Evolutionary conservation across 768 basidiomycete species (phyloP), one percentile per base, ranked within the genome.

Genomic region (Boletales sp.): DNA sequence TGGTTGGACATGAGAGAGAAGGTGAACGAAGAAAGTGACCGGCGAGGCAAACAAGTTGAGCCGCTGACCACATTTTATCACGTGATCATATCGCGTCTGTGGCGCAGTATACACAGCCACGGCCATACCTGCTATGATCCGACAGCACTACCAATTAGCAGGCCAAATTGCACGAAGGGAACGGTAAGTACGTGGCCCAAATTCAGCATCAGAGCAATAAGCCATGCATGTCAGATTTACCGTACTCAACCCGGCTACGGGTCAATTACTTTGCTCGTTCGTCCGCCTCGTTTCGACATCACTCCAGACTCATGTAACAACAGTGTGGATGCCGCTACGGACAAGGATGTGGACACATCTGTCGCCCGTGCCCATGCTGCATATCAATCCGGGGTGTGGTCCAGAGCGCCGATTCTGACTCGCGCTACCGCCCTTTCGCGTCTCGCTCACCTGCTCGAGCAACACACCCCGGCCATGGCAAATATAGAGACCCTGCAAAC

Each of bases 381-480:
- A 5, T 91, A 84, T 62, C 68, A 79, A 37, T 80, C 82, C 2
- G 90, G 89, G 2, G 63, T 77, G 34, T 92, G 90, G 90, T 88
- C 89, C 11, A 78, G 70, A 58, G 69, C 83, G 4, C 67, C 87
- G 6, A 65, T 75, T 2, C 59, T 81, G 0, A 64, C 78, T 32
- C 86, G 90, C 39, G 84, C 90, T 8, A 75, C 73, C 51, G 77
- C 86, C 15, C 74, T 92, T 7, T 75, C 81, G 4, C 77, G 76
- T 39, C 72, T 93, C 32, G 88, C 89, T 9, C 72, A 80, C 9
- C 62, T 74, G 6, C 72, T 92, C 9, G 83, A 85, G 56, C 71
- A 72, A 15, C 75, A 70, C 55, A 67, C 86, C 15, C 73, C 79
- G 0, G 75, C 82, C 21, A 62, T 90, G 12, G 86, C 87, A 2